Evolutionary conservation across 345 rosid genomes (phyloP).

Genomic region (Mercurialis annua): DNA sequence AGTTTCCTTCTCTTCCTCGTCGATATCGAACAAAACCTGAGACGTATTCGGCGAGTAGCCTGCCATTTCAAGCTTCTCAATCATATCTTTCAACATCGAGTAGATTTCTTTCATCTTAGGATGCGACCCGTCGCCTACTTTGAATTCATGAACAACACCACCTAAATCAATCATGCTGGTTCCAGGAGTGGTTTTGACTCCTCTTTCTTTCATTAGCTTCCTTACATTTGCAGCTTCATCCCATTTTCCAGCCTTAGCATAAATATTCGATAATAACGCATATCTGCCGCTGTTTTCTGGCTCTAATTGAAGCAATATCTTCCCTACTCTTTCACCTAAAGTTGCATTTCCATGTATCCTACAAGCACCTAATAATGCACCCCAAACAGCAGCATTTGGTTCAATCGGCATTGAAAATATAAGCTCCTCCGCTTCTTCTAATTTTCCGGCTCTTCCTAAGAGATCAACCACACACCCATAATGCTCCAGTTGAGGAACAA

Average conservation of each 20-base stretch:
- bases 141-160: slow-evolving; percentile 40
- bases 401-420: slow-evolving; percentile 35
- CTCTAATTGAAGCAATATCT: slow-evolving; percentile 35
- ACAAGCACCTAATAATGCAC: slow-evolving; percentile 45
- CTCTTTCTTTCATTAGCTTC: slow-evolving; percentile 45
- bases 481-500: slow-evolving; percentile 41
- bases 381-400: slow-evolving; percentile 45
- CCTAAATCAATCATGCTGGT: slow-evolving; percentile 30
- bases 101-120: slow-evolving; percentile 33
- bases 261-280: slow-evolving; percentile 42
- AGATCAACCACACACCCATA: slow-evolving; percentile 47
- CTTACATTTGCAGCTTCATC: slow-evolving; percentile 37
- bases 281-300: slow-evolving; percentile 44
- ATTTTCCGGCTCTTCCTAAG: slow-evolving; percentile 38
- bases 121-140: slow-evolving; percentile 41
- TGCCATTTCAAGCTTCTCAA: slow-evolving; percentile 31
- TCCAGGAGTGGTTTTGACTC: slow-evolving; percentile 38
- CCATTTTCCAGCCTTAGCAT: slow-evolving; percentile 43
- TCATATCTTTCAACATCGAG: slow-evolving; percentile 26
- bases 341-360: slow-evolving; percentile 37
- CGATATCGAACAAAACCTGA: slow-evolving; percentile 39
- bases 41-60: slow-evolving; percentile 38
- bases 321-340: slow-evolving; percentile 39
- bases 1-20: slow-evolving; percentile 42
- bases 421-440: slow-evolving; percentile 39